phyloP scores from a whole-genome alignment of 1,284 basidiomycete species.

The Peniophora sp. region DNA sequence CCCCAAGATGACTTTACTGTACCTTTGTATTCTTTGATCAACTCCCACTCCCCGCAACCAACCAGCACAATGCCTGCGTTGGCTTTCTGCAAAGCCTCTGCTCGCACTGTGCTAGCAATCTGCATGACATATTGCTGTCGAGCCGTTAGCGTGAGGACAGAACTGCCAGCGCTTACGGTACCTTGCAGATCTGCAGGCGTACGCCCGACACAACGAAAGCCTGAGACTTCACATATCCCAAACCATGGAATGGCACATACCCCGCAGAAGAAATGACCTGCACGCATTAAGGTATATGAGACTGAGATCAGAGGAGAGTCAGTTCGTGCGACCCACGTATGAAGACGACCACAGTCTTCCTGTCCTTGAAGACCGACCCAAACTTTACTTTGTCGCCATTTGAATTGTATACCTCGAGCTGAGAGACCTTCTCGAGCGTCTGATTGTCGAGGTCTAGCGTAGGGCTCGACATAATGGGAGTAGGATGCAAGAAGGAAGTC shows the following conservation, averaged over 20 bases:
- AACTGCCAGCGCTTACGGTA: conserved; percentile 4
- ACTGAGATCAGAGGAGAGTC: conserved; percentile 3
- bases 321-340: conserved; percentile 37
- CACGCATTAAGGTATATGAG: conserved; percentile 1
- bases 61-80: conserved; percentile 41
- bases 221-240: conserved; percentile 29
- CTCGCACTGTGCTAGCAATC: conserved; percentile 32
- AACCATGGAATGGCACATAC: conserved; percentile 25
- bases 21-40: conserved; percentile 50
- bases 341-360: conserved; percentile 55
- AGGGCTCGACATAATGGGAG: neutral
- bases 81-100: conserved; percentile 34
- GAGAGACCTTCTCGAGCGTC: conserved; percentile 25
- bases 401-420: conserved; percentile 32
- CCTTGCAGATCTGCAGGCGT: conserved; percentile 7
- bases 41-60: conserved; percentile 55
- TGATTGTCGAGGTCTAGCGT: conserved; percentile 4
- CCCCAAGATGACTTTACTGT: conserved; percentile 6
- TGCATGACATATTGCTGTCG: conserved; percentile 45
- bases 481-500: too few species aligned
- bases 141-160: neutral
- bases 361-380: conserved; percentile 36
- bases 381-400: conserved; percentile 40
- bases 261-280: conserved; percentile 63
- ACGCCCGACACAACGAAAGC: conserved; percentile 17